phyloP scores from a whole-genome alignment of 2,329 filamentous ascomycete genomes.

The Cordyceps farinosa region DNA sequence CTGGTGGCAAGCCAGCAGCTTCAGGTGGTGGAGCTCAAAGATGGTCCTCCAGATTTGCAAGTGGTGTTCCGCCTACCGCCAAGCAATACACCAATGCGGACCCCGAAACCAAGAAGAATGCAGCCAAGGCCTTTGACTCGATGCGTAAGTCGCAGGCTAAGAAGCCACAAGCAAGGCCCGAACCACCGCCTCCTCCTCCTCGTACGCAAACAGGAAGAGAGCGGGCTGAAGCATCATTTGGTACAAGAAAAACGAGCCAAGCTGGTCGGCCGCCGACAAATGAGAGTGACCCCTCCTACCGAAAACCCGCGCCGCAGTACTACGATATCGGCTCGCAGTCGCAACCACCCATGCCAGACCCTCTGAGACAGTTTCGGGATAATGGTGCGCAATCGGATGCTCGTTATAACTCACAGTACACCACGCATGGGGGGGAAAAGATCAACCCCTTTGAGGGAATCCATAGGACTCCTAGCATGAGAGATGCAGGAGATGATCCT shows the following conservation, averaged over 20 bases:
- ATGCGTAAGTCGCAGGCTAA: constrained; percentile 39
- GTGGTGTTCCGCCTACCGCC: constrained; percentile 41
- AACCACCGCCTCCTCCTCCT: constrained; percentile 33
- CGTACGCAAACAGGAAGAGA: constrained; percentile 51
- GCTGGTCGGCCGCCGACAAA: constrained; percentile 46
- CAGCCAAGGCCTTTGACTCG: constrained; percentile 41
- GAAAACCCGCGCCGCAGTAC: constrained; percentile 12
- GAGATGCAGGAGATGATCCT: constrained; percentile 28
- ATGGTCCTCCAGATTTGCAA: constrained; percentile 42
- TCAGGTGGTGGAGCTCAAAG: constrained; percentile 40
- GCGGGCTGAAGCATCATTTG: constrained; percentile 54
- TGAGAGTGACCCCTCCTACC: constrained; percentile 23
- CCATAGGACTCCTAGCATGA: constrained; percentile 44
- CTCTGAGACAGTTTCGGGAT: constrained; percentile 44
- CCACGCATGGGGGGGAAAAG: constrained; percentile 54
- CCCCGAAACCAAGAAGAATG: constrained; percentile 39
- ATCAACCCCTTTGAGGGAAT: constrained; percentile 53
- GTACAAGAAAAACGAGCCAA: constrained; percentile 47
- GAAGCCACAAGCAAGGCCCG: constrained; percentile 28
- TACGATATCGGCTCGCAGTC: constrained; percentile 21
- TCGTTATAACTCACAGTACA: constrained; percentile 58
- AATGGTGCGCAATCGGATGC: constrained; percentile 40
- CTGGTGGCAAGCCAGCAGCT: constrained; percentile 24
- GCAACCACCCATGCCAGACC: constrained; percentile 39
- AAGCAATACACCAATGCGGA: constrained; percentile 35